Evolutionary conservation across 257 asterid species (phyloP), one percentile per base, ranked within the genome.

Genomic region (Solanum medicagineum): DNA sequence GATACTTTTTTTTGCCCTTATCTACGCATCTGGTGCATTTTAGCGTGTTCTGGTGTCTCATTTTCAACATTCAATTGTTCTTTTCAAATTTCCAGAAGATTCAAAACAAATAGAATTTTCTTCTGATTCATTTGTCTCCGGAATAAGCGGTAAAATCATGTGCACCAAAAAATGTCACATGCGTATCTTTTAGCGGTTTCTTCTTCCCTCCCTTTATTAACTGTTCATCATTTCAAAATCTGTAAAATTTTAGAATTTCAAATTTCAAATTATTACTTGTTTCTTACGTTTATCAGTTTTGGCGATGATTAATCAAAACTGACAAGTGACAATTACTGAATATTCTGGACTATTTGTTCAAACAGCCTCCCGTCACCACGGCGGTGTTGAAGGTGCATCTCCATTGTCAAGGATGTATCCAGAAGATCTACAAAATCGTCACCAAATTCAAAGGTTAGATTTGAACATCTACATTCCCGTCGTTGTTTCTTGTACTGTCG

Each of bases 371-470:
- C 3, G 90, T 94, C 1, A 89, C 93, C 14, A 93, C 98, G 65
- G 96, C 96, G 36, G 94, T 87, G 87, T 5, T 96, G 88, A 94
- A 91, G 91, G 88, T 92, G 17, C 65, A 89, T 20, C 83, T 96
- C 32, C 98, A 96, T 88, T 96, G 99, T 84, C 93, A 96, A 44
- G 99, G 99, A 36, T 96, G 99, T 90, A 92, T 91, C 12, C 92
- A 91, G 84, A 96, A 93, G 75, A 96, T 96, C 80, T 42, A 75
- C 85, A 96, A 80, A 87, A 85, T 88, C 17, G 92, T 93, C 80
- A 65, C 88, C 84, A 93, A 93, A 80, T 90, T 96, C 56, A 91
- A 91, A 87, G 99, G 99, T 96, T 32, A 32, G 36, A 32, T 32
- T 32, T 32, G 36, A 32, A 32, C 36, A 3, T 32, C 36, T 32